Percentiles rank a stretch among this genome's conserved stretches.
Conservation (phyloP, 176 grass and related monocot species). For the Hordeum marinum region DNA sequence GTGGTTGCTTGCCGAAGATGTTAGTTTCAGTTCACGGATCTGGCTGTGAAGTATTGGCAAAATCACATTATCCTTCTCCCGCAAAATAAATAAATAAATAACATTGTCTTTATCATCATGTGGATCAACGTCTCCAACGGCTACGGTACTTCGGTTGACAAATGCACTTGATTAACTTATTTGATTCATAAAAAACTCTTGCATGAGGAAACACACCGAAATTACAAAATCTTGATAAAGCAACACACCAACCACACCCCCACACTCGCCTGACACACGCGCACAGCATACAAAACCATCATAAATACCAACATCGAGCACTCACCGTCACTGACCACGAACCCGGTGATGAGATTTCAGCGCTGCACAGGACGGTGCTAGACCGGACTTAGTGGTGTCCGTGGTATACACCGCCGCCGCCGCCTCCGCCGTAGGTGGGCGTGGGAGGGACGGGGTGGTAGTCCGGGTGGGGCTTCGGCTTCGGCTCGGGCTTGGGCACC, state of each 20-base stretch:
- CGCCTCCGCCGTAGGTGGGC: neutral
- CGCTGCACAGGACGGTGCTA: neutral
- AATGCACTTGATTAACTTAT: neutral
- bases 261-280: too few relatives aligned
- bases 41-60: too few relatives aligned
- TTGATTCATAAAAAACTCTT: neutral
- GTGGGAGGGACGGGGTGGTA: neutral
- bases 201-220: neutral
- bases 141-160: too few relatives aligned
- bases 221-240: neutral
- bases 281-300: neutral
- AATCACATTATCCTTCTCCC: too few relatives aligned
- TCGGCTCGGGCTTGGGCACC: neutral
- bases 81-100: too few relatives aligned
- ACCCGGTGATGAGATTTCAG: neutral
- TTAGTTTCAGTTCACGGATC: too few relatives aligned
- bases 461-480: neutral
- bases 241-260: neutral
- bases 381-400: neutral
- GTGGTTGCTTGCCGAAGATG: too few relatives aligned
- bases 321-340: neutral
- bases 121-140: too few relatives aligned
- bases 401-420: neutral
- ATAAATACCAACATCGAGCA: neutral
- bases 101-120: too few relatives aligned